Evolutionary conservation across 2,329 filamentous ascomycete species (phyloP).

Genomic region (Sordariomycetes sp.): DNA sequence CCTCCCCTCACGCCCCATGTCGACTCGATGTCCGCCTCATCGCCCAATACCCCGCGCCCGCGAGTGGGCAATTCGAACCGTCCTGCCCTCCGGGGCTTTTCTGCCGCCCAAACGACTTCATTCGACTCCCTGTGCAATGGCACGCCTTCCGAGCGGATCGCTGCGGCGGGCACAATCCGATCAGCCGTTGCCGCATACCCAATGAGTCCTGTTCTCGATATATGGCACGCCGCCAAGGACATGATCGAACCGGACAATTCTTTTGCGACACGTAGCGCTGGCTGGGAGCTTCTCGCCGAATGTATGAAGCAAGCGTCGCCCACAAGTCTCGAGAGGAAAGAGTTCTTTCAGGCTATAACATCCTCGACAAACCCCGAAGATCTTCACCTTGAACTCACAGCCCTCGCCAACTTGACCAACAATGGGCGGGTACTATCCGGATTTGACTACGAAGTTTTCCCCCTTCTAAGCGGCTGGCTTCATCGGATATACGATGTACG

Average conservation of each 20-base stretch:
- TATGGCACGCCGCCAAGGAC: slow-evolving; percentile 58
- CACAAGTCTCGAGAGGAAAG: slow-evolving; percentile 55
- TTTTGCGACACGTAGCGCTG: slow-evolving; percentile 42
- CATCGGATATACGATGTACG: slow-evolving; percentile 38
- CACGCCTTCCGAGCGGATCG: slow-evolving; percentile 38
- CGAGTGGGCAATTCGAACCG: slow-evolving; percentile 32
- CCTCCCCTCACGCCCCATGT: slow-evolving; percentile 20
- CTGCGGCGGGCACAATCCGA: slow-evolving; percentile 47
- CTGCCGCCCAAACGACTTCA: slow-evolving; percentile 40
- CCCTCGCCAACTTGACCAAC: slow-evolving; percentile 50
- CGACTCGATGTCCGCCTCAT: slow-evolving; percentile 11
- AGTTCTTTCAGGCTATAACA: slow-evolving; percentile 54
- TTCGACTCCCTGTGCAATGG: slow-evolving; percentile 45
- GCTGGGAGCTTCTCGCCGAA: slow-evolving; percentile 55
- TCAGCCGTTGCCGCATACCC: slow-evolving; percentile 47
- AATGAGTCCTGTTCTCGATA: slow-evolving; percentile 45
- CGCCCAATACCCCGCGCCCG: slow-evolving; percentile 25
- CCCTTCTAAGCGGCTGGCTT: slow-evolving; percentile 52
- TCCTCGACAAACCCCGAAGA: slow-evolving; percentile 46
- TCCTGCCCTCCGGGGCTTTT: slow-evolving; percentile 29
- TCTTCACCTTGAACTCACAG: slow-evolving; percentile 55
- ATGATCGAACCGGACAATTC: slow-evolving; percentile 48
- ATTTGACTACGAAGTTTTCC: slow-evolving; percentile 57
- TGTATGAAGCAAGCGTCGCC: slow-evolving; percentile 53
- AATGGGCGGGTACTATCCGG: slow-evolving; percentile 52